phyloP scores from a whole-genome alignment of 129 eudicot species.

The Pulicaria dysenterica region DNA sequence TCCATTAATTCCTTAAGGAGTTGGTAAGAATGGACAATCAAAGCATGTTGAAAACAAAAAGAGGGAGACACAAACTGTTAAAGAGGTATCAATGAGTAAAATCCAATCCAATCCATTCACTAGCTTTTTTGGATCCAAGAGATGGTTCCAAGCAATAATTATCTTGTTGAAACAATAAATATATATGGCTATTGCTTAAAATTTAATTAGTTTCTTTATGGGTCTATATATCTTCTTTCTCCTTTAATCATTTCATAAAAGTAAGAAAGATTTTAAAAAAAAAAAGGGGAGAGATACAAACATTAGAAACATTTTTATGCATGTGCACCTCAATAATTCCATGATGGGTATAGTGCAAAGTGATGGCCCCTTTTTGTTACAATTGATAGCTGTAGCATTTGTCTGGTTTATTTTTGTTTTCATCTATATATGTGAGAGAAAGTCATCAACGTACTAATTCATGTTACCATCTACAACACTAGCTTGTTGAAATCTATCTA shows the following conservation, averaged over 20 bases:
- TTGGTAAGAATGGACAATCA: constrained; percentile 35
- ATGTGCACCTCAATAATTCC: constrained; percentile 62
- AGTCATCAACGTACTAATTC: constrained; percentile 30
- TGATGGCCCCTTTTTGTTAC: constrained; percentile 61
- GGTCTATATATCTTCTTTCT: constrained; percentile 41
- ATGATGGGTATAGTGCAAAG: constrained; percentile 57
- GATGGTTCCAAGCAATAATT: constrained; percentile 45
- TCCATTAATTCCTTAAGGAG: constrained; percentile 29
- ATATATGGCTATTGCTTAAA: constrained; percentile 37
- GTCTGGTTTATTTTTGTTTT: constrained; percentile 53
- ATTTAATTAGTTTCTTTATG: constrained; percentile 40
- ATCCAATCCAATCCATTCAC: constrained; percentile 31
- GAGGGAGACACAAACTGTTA: constrained; percentile 43
- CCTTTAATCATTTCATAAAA: constrained; percentile 44
- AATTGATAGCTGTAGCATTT: constrained; percentile 52
- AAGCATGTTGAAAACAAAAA: constrained; percentile 43
- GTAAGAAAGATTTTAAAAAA: constrained; percentile 41
- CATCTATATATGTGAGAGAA: constrained; percentile 32
- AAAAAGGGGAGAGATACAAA: constrained; percentile 46
- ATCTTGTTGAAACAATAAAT: constrained; percentile 25
- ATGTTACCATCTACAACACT: constrained; percentile 33
- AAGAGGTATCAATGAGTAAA: constrained; percentile 36
- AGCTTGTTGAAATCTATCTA: constrained; percentile 14
- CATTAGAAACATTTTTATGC: constrained; percentile 42
- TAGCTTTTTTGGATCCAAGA: constrained; percentile 28